Percentiles rank a stretch among this genome's conserved stretches.
Evolutionary conservation across 2,329 filamentous ascomycete species (phyloP).

Genomic region (Fusarium sp.): DNA sequence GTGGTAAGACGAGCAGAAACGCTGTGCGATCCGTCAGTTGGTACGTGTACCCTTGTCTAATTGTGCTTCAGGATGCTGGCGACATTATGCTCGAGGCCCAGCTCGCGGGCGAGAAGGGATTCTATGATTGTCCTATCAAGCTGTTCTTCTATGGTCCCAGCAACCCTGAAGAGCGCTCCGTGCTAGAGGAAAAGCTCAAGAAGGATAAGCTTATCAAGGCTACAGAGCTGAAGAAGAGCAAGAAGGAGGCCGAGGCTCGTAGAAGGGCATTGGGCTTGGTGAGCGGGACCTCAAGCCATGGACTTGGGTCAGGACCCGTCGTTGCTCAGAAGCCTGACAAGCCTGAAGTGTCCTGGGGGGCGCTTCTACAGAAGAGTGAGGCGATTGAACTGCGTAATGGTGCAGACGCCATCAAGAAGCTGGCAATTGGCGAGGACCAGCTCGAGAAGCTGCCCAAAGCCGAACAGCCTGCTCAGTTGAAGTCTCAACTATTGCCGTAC

Average conservation of each 20-base stretch:
- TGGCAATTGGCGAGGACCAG: constrained; percentile 77
- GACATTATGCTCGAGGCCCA: constrained; percentile 75
- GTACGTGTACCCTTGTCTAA: constrained; percentile 19
- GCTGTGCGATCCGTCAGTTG: not conserved
- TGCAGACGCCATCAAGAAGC: constrained; percentile 73
- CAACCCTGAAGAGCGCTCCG: constrained; percentile 62
- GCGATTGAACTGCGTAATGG: constrained; percentile 75
- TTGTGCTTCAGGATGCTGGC: constrained; percentile 61
- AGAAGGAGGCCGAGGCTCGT: constrained; percentile 64
- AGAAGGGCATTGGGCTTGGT: constrained; percentile 58
- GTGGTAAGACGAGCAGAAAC: constrained; percentile 61
- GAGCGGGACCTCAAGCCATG: constrained; percentile 53
- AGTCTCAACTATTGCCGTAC: constrained; percentile 80
- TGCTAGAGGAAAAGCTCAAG: constrained; percentile 73
- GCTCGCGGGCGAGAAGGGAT: constrained; percentile 73
- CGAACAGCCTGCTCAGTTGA: constrained; percentile 72
- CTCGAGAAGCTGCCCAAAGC: constrained; percentile 80
- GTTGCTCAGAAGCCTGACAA: constrained; percentile 48
- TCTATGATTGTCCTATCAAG: constrained; percentile 78
- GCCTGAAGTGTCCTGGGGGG: constrained; percentile 65
- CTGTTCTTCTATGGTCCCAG: constrained; percentile 77
- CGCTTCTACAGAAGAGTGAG: constrained; percentile 75
- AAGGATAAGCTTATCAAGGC: constrained; percentile 72
- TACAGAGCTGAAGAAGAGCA: constrained; percentile 67
- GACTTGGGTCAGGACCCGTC: constrained; percentile 46